Percentiles rank a stretch among this genome's conserved stretches.
phyloP scores from a whole-genome alignment of 352 stramenopile species.

The Globisporangium canariense region DNA sequence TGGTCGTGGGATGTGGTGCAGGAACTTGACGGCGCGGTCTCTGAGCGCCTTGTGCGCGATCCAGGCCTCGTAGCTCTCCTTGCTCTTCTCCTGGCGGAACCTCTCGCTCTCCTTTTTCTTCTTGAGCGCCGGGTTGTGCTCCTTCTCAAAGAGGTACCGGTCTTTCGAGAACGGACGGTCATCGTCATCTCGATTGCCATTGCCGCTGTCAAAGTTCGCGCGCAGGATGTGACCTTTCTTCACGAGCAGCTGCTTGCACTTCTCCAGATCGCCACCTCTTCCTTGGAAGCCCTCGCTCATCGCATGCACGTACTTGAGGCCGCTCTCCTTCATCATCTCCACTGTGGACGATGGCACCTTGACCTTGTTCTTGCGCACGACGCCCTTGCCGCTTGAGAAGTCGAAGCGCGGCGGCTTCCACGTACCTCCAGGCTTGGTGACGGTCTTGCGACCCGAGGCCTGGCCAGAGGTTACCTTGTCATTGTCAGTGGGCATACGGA shows the following conservation, averaged over 20 bases:
- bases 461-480: background rate
- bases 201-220: constrained; percentile 60
- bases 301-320: constrained; percentile 80
- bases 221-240: constrained; percentile 75
- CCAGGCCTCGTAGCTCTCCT: constrained; percentile 75
- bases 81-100: constrained; percentile 54
- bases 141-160: constrained; percentile 67
- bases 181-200: constrained; percentile 28
- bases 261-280: constrained; percentile 78
- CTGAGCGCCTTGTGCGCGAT: constrained; percentile 72
- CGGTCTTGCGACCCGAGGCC: background rate
- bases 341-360: constrained; percentile 66
- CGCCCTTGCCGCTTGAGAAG: constrained; percentile 62
- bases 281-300: constrained; percentile 87
- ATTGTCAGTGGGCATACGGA: constrained; percentile 45
- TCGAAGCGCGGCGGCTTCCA: constrained; percentile 60
- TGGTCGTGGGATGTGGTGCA: constrained; percentile 65
- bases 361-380: constrained; percentile 54
- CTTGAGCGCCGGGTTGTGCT: constrained; percentile 55
- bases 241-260: constrained; percentile 65
- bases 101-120: constrained; percentile 42
- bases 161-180: constrained; percentile 65
- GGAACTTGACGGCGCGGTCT: constrained; percentile 72
- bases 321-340: constrained; percentile 71
- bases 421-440: constrained; percentile 15